A percentile compares a stretch with the other conserved stretches of the same genome.
phyloP scores from a whole-genome alignment of 164 flowering plant genomes.

The Liriodendron chinense region DNA sequence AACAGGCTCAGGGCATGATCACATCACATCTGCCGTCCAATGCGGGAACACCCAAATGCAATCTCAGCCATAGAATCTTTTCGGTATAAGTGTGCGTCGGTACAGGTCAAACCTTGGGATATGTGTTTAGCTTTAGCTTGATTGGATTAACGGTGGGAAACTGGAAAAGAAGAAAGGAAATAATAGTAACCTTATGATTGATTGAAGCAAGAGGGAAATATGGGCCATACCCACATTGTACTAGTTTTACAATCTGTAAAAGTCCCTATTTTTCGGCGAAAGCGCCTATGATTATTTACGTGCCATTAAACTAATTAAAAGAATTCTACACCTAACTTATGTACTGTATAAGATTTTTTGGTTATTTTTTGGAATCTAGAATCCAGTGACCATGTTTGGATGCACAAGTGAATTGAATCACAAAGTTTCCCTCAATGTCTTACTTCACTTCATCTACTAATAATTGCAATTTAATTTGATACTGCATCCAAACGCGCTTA shows the following conservation, averaged over 20 bases:
- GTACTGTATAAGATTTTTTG: neutral
- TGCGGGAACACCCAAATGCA: too few relatives aligned
- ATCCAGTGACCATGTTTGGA: too few relatives aligned
- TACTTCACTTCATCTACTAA: too few relatives aligned
- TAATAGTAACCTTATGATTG: conserved; percentile 15
- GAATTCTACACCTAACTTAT: neutral
- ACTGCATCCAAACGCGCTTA: too few relatives aligned
- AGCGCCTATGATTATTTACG: neutral
- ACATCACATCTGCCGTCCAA: too few relatives aligned
- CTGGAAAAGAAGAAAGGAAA: neutral
- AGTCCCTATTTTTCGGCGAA: neutral
- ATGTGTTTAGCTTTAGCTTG: conserved; percentile 3
- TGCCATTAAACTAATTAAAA: neutral
- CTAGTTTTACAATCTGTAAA: neutral
- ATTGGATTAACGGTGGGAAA: neutral
- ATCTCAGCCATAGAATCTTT: neutral
- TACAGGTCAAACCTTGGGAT: conserved; percentile 4
- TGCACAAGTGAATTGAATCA: too few relatives aligned
- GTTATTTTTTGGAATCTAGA: too few relatives aligned
- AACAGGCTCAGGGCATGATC: too few relatives aligned
- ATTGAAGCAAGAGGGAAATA: conserved; percentile 10
- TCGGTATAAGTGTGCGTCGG: neutral
- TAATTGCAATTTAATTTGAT: too few relatives aligned
- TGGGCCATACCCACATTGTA: neutral
- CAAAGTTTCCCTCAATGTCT: too few relatives aligned